Evolutionary conservation across 257 asterid genomes (phyloP).

Genomic region (Verbascum thapsus): DNA sequence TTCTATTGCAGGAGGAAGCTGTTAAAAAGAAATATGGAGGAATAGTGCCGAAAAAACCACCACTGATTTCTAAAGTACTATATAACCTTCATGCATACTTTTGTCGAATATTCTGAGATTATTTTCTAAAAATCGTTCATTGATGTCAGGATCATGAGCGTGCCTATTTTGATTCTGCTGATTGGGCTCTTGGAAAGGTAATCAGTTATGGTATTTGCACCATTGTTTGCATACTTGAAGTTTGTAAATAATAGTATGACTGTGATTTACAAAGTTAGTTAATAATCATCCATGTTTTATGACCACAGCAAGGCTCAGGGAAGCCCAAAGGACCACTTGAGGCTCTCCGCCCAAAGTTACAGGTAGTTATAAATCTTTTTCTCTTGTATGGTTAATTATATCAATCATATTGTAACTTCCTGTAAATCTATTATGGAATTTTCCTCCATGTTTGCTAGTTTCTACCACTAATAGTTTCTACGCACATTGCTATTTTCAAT

Average conservation of each 20-base stretch:
- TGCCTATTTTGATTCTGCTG: conserved; percentile 99
- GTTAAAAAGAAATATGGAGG: conserved; percentile 93
- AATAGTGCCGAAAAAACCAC: conserved; percentile 89
- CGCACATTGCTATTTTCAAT: background rate
- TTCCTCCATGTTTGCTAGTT: conserved; percentile 17
- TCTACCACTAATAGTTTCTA: conserved; percentile 14
- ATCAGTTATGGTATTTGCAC: conserved; percentile 17
- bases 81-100: background rate
- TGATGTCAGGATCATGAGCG: conserved; percentile 92
- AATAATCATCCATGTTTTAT: conserved; percentile 23
- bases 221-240: conserved; percentile 21
- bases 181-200: conserved; percentile 99
- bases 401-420: background rate
- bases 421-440: conserved; percentile 5
- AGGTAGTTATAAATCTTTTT: conserved; percentile 47
- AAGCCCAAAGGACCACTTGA: conserved; percentile 99
- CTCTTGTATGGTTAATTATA: conserved; percentile 5
- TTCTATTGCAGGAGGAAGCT: conserved; percentile 60
- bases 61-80: conserved; percentile 83
- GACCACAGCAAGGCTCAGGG: conserved; percentile 80
- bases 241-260: conserved; percentile 18
- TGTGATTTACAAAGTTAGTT: conserved; percentile 21
- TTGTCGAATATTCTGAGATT: conserved; percentile 20
- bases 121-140: conserved; percentile 18
- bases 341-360: conserved; percentile 97